Evolutionary conservation across 257 asterid species (phyloP).

Genomic region (Anisodus acutangulus): DNA sequence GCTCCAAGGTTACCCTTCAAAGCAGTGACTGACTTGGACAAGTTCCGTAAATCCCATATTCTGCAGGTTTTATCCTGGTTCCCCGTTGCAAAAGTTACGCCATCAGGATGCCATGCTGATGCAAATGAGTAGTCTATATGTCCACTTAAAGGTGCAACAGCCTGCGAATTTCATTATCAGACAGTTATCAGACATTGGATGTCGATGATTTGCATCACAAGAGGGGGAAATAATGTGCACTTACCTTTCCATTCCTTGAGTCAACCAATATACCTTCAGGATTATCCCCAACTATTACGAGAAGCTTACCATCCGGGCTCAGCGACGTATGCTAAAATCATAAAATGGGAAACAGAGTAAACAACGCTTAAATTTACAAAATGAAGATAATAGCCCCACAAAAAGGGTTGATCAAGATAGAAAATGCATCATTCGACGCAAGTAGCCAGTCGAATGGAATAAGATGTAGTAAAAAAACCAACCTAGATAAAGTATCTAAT

Average conservation of each 20-base stretch:
- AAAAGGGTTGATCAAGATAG: not conserved
- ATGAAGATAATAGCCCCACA: not conserved
- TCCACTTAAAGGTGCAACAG: constrained; percentile 58
- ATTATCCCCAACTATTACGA: constrained; percentile 80
- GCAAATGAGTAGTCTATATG: constrained; percentile 85
- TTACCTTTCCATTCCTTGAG: constrained; percentile 72
- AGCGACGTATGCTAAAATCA: constrained; percentile 78
- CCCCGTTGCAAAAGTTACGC: constrained; percentile 84
- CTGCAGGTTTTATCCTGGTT: constrained; percentile 92
- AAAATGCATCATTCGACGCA: not conserved
- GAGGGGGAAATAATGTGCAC: not conserved
- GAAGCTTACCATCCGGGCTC: constrained; percentile 81
- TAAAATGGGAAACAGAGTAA: not conserved
- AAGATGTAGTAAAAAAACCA: not conserved
- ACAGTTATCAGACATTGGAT: not conserved
- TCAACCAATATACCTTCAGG: constrained; percentile 74
- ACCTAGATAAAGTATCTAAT: not conserved
- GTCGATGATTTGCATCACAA: not conserved
- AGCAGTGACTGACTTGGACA: constrained; percentile 58
- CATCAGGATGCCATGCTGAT: constrained; percentile 91
- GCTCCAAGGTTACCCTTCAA: constrained; percentile 88
- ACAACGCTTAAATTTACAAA: not conserved
- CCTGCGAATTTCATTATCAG: constrained; percentile 40
- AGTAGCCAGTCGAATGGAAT: not conserved
- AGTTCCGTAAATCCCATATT: constrained; percentile 77